These are phyloP conservation scores for Rutidosis leptorrhynchoides DNA, from an alignment of 129 eudicot genomes.

Conservation along the genomic window DNA sequence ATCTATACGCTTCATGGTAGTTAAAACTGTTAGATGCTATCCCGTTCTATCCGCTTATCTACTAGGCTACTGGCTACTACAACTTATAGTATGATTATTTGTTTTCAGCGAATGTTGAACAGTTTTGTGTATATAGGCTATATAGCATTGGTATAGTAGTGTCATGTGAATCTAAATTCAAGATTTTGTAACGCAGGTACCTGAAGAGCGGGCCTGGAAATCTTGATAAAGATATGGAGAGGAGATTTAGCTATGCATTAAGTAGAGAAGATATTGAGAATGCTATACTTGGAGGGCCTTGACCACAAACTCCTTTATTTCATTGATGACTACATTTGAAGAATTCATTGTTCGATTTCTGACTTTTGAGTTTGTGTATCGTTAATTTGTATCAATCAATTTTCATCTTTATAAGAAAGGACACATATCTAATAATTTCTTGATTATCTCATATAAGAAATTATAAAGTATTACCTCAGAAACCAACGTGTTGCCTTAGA, in stretches of 20 bases:
- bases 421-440: not conserved
- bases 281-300: constrained; percentile 98
- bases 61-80: too few relatives aligned
- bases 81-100: not conserved
- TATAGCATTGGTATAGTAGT: not conserved
- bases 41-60: not conserved
- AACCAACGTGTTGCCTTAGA: too few relatives aligned
- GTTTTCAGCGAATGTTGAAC: not conserved
- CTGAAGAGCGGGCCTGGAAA: constrained; percentile 81
- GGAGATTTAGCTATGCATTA: constrained; percentile 91
- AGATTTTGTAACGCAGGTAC: constrained; percentile 57
- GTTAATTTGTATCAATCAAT: not conserved
- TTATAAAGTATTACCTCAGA: too few relatives aligned
- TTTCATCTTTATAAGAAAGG: not conserved
- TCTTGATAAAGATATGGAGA: constrained; percentile 88
- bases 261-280: constrained; percentile 98
- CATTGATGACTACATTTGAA: not conserved
- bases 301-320: constrained; percentile 3
- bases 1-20: not conserved
- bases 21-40: too few relatives aligned
- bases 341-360: not conserved
- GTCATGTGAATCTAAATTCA: not conserved
- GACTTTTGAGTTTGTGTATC: constrained; percentile 20
- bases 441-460: not conserved
- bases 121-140: not conserved